These are phyloP conservation scores for Mimosa pudica DNA, from an alignment of 306 rosid genomes.

Conservation along the genomic window DNA sequence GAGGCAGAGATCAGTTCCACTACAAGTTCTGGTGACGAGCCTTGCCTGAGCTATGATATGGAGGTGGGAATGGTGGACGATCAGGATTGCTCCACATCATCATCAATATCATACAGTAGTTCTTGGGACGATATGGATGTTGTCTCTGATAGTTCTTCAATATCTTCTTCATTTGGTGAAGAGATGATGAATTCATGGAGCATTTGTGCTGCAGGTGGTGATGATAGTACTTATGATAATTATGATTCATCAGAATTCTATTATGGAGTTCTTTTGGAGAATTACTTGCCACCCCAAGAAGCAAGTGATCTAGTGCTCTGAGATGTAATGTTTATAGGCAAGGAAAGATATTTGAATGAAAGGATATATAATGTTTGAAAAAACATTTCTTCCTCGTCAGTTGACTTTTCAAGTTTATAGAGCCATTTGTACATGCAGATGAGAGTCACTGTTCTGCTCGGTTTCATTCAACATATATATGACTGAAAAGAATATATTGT, in stretches of 20 bases:
- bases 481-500: no score
- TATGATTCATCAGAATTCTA: not conserved
- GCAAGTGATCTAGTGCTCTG: not conserved
- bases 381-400: no score
- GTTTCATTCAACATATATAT: no score
- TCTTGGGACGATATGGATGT: slow-evolving; percentile 36
- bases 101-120: slow-evolving; percentile 23
- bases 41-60: not conserved
- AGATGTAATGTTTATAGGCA: not conserved
- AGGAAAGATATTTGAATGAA: no score
- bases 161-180: not conserved
- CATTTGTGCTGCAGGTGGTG: not conserved
- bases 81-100: slow-evolving; percentile 43
- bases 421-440: no score
- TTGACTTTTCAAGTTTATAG: no score
- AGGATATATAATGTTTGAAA: no score
- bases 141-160: not conserved
- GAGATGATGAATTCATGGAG: slow-evolving; percentile 15
- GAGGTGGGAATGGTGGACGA: slow-evolving; percentile 27
- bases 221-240: not conserved
- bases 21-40: not conserved
- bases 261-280: slow-evolving; percentile 22
- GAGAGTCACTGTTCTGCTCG: no score
- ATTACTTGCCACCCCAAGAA: not conserved
- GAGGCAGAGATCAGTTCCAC: slow-evolving; percentile 48